phyloP scores from a whole-genome alignment of 2,329 filamentous ascomycete genomes.

The Apiospora malaysiana region DNA sequence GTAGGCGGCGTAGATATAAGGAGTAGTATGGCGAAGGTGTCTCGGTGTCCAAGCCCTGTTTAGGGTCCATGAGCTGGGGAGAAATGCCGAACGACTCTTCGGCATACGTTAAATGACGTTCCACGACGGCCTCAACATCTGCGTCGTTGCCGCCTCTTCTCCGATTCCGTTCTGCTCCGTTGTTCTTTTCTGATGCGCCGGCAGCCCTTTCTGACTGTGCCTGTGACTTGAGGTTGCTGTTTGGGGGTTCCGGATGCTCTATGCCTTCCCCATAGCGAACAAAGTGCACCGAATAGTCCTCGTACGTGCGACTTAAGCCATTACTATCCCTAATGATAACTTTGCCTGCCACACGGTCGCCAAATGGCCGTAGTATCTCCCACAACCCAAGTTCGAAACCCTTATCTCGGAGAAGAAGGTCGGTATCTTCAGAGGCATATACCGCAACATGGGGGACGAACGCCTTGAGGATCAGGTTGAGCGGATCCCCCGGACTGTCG shows the following conservation, averaged over 20 bases:
- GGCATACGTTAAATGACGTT: slow-evolving; percentile 77
- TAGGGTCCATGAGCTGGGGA: slow-evolving; percentile 45
- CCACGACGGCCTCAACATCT: slow-evolving; percentile 80
- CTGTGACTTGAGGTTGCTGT: slow-evolving; percentile 41
- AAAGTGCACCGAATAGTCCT: slow-evolving; percentile 91
- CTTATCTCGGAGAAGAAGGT: slow-evolving; percentile 80
- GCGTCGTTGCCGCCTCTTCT: slow-evolving; percentile 52
- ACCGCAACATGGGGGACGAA: slow-evolving; percentile 91
- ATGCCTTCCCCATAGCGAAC: slow-evolving; percentile 69
- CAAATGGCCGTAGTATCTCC: slow-evolving; percentile 88
- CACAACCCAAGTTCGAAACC: slow-evolving; percentile 83
- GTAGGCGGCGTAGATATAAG: slow-evolving; percentile 80
- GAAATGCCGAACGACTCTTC: slow-evolving; percentile 62
- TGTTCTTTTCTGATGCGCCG: slow-evolving; percentile 20
- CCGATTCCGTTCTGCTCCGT: slow-evolving; percentile 8
- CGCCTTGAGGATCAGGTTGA: slow-evolving; percentile 76
- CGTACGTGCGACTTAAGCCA: slow-evolving; percentile 80
- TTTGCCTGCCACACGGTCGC: slow-evolving; percentile 85
- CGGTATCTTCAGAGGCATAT: slow-evolving; percentile 84
- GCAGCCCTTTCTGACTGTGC: slow-evolving; percentile 30
- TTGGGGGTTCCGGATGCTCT: slow-evolving; percentile 53
- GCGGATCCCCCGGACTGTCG: slow-evolving; percentile 58
- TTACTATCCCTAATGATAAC: slow-evolving; percentile 90
- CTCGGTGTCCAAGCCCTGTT: slow-evolving; percentile 51
- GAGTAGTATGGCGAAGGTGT: slow-evolving; percentile 80